Percentiles rank a stretch among this genome's conserved stretches.
Evolutionary conservation across 495 filamentous ascomycete genomes (phyloP).

Genomic region (Neurospora sp.): DNA sequence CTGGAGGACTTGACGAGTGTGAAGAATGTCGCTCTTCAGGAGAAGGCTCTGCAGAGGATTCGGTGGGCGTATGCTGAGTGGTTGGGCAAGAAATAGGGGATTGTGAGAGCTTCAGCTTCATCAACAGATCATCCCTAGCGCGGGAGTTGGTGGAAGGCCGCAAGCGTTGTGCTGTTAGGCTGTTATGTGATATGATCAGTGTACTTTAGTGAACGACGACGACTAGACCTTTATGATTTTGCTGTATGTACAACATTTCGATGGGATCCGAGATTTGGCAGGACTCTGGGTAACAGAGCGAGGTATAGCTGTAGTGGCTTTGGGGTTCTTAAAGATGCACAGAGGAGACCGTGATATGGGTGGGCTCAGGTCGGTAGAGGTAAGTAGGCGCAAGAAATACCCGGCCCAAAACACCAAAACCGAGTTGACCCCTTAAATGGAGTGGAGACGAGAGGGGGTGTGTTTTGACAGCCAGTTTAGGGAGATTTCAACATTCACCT

Average conservation of each 20-base stretch:
- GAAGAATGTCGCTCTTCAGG: constrained; percentile 61
- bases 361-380: background rate
- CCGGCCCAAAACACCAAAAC: background rate
- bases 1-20: constrained; percentile 72
- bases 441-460: background rate
- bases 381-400: background rate
- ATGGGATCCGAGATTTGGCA: too few species aligned
- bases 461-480: background rate
- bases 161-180: background rate
- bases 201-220: background rate
- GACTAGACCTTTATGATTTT: background rate
- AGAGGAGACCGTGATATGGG: background rate
- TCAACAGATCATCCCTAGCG: background rate
- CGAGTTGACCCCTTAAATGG: background rate
- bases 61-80: constrained; percentile 79
- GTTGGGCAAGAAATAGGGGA: constrained; percentile 28
- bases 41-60: constrained; percentile 67
- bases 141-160: background rate
- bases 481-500: background rate
- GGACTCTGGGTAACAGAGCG: too few species aligned
- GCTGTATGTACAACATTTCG: background rate
- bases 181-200: background rate
- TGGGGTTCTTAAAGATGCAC: background rate
- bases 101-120: background rate
- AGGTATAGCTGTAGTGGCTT: background rate